Percentiles rank a stretch among this genome's conserved stretches.
These are phyloP conservation scores for Amaranthus hypochondriacus DNA, from an alignment of 148 eudicot species.

Conservation along the genomic window DNA sequence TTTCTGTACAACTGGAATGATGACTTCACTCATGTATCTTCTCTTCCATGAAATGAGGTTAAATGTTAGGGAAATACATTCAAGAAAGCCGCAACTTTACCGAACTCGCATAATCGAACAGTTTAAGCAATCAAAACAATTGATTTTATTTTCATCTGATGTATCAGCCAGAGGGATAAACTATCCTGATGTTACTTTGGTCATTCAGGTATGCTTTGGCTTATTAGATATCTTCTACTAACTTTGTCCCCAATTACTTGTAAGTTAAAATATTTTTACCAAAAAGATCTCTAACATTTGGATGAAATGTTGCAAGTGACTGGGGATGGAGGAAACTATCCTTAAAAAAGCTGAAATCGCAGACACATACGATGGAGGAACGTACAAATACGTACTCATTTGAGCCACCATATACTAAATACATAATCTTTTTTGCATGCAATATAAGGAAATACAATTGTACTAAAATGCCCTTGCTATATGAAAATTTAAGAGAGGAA, in stretches of 20 bases:
- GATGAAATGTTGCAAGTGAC: no score
- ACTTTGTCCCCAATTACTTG: not conserved
- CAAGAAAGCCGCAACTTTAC: slow-evolving; percentile 81
- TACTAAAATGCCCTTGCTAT: no score
- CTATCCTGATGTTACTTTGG: slow-evolving; percentile 90
- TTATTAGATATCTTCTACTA: not conserved
- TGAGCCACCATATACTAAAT: no score
- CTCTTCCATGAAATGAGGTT: slow-evolving; percentile 74
- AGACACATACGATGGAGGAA: no score
- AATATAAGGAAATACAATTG: no score
- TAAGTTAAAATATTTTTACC: no score
- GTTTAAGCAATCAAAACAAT: slow-evolving; percentile 70
- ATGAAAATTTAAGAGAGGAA: no score
- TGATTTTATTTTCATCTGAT: slow-evolving; percentile 78
- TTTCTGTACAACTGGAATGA: slow-evolving; percentile 83
- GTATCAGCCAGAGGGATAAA: slow-evolving; percentile 90
- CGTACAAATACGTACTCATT: no score
- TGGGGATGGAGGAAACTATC: no score
- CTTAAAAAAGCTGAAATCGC: no score
- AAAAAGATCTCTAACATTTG: no score
- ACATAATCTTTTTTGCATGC: no score
- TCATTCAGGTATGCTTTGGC: slow-evolving; percentile 64
- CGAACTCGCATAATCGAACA: slow-evolving; percentile 72
- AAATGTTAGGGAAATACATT: slow-evolving; percentile 84
- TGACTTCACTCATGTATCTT: slow-evolving; percentile 78